Conservation (phyloP, 2,329 filamentous ascomycete genomes). For the Botrytis fragariae region DNA sequence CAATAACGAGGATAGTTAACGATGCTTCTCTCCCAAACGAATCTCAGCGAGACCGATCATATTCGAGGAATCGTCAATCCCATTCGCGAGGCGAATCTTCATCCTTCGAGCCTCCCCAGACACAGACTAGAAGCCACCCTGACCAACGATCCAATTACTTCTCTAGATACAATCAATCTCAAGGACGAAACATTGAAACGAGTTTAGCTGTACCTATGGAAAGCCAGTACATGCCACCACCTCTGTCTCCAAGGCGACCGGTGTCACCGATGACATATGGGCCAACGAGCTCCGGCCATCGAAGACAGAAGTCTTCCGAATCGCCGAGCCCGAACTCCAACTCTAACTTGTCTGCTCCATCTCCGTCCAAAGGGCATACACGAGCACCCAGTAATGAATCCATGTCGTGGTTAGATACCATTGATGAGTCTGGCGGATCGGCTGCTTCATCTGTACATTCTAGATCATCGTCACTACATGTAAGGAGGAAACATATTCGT, state of each 20-base stretch:
- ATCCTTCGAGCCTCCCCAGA: conserved; percentile 32
- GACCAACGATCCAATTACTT: conserved; percentile 23
- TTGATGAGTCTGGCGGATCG: conserved; percentile 84
- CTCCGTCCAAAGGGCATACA: conserved; percentile 43
- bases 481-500: conserved; percentile 68
- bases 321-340: not conserved
- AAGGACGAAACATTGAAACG: conserved; percentile 7
- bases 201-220: conserved; percentile 53
- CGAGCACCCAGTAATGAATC: conserved; percentile 72
- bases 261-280: conserved; percentile 45
- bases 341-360: conserved; percentile 33
- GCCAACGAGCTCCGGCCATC: conserved; percentile 38
- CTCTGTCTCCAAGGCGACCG: conserved; percentile 64
- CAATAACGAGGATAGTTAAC: conserved; percentile 51
- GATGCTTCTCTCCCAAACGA: conserved; percentile 36
- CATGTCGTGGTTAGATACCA: conserved; percentile 91
- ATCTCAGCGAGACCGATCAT: conserved; percentile 28
- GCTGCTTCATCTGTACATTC: conserved; percentile 78
- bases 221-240: conserved; percentile 64
- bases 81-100: conserved; percentile 39
- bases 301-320: conserved; percentile 26
- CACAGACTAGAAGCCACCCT: conserved; percentile 36
- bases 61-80: conserved; percentile 32
- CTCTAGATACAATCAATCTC: conserved; percentile 9
- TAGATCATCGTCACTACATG: conserved; percentile 66